phyloP scores from a whole-genome alignment of 2,329 filamentous ascomycete genomes.

The Decorospora gaudefroyi region DNA sequence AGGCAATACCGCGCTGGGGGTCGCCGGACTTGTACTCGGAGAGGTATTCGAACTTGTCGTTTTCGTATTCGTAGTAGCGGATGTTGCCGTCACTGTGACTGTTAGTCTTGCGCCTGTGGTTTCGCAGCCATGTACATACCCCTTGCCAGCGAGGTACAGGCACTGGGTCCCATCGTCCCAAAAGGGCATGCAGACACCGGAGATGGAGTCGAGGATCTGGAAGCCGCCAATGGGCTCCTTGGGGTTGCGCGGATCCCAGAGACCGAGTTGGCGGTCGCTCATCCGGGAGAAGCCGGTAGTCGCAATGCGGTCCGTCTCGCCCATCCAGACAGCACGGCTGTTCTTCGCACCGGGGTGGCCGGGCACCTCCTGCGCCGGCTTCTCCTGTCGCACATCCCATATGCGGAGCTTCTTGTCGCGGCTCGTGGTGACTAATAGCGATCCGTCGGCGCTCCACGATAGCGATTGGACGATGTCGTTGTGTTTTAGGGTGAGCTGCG shows the following conservation, averaged over 20 bases:
- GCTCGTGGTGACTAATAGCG: conserved; percentile 86
- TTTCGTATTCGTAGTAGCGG: conserved; percentile 96
- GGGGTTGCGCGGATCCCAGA: conserved; percentile 88
- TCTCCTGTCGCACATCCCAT: conserved; percentile 96
- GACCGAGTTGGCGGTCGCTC: conserved; percentile 93
- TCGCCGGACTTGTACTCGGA: conserved; percentile 97
- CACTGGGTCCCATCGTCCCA: conserved; percentile 98
- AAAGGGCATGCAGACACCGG: conserved; percentile 98
- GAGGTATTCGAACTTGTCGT: conserved; percentile 97
- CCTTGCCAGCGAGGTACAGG: conserved; percentile 95
- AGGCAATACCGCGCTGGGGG: conserved; percentile 91
- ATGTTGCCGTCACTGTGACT: conserved; percentile 86
- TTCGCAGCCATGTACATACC: conserved; percentile 60
- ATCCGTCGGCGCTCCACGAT: conserved; percentile 91
- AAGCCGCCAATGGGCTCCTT: conserved; percentile 86
- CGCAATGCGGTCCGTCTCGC: conserved; percentile 92
- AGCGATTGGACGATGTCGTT: conserved; percentile 92
- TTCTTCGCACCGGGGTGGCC: conserved; percentile 96
- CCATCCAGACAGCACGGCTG: conserved; percentile 95
- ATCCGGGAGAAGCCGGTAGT: conserved; percentile 98
- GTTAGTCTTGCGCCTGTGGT: conserved; percentile 12
- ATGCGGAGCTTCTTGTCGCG: conserved; percentile 97
- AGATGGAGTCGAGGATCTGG: conserved; percentile 88
- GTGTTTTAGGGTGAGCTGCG: conserved; percentile 78
- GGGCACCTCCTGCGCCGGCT: conserved; percentile 77